Evolutionary conservation across 805 yeast species (phyloP), one percentile per base, ranked within the genome.

Genomic region (Candida yuanshanica): DNA sequence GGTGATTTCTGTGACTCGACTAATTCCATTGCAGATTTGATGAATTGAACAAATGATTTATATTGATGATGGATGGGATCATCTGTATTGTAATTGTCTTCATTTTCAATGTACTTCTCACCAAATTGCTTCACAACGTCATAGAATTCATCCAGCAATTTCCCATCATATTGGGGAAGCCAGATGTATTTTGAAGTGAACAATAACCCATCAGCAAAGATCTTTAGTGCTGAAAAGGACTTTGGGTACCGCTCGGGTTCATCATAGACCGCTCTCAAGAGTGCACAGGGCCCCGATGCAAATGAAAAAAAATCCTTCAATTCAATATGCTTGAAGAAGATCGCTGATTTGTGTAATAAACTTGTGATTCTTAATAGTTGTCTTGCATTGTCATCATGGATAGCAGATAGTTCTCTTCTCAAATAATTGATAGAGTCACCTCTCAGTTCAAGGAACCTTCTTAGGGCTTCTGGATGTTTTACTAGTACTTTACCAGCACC

Each of bases 91-190:
- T 43, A 36, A n/a, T 40, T 34, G 17, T 43, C 48, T 8, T 34
- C 42, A 24, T 47, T 38, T 4, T 43, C 38, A 14, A 52, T 43
- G n/a, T 42, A 50, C 3, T 33, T 20, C 0, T 29, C 41, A 8
- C 55, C 58, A 43, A 55, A 55, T 12, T 48, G 46, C 5, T 39
- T 26, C 1, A 47, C 36, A 7, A 50, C 39, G 2, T 48, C 51
- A 8, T 35, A 21, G 25, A 51, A 45, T 38, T 55, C 60, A 21
- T 38, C 32, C 3, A 56, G 26, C 4, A 49, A 38, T 10, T 39
- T 32, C 8, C 50, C 40, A 20, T 47, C 33, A 38, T 56, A 56
- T 3, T 39, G 44, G 14, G 60, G 59, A 16, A 45, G 35, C 43
- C 52, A 48, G 3, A 53, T 42, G 7, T 37, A 43, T 24, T 45